A percentile compares a stretch with the other conserved stretches of the same genome.
Conservation (phyloP, 1,284 basidiomycete species). For the Ceratobasidium sp. region DNA sequence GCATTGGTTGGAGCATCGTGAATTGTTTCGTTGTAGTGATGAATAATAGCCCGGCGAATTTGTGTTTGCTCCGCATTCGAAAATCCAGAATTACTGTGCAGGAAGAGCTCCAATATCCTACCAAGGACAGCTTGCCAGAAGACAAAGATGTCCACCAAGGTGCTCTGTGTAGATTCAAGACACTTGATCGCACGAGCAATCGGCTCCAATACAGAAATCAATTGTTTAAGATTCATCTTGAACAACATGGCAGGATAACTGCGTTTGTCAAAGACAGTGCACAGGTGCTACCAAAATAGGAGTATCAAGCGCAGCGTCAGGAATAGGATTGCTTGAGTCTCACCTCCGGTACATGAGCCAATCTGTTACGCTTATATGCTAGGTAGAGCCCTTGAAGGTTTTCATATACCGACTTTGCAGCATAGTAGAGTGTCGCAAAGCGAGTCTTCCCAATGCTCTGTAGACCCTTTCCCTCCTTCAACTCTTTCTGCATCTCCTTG, state of each 20-base stretch:
- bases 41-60: slow-evolving; percentile 51
- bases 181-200: slow-evolving; percentile 51
- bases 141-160: slow-evolving; percentile 53
- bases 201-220: slow-evolving; percentile 48
- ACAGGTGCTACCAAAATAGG: neutral
- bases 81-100: slow-evolving; percentile 13
- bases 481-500: slow-evolving; percentile 42
- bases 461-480: slow-evolving; percentile 49
- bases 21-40: slow-evolving; percentile 51
- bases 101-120: slow-evolving; percentile 47
- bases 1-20: slow-evolving; percentile 50
- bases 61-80: neutral
- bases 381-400: slow-evolving; percentile 20
- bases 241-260: neutral
- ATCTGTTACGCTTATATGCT: neutral
- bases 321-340: too few species aligned
- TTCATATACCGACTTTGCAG: slow-evolving; percentile 1
- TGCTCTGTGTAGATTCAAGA: slow-evolving; percentile 53
- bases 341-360: neutral
- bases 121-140: slow-evolving; percentile 54
- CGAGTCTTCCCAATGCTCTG: slow-evolving; percentile 53
- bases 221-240: slow-evolving; percentile 43
- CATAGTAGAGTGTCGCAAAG: slow-evolving; percentile 51
- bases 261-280: neutral
- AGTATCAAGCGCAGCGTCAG: neutral